A percentile compares a stretch with the other conserved stretches of the same genome.
Conservation (phyloP, 441 rosid species). For the Flueggea neowawraea region DNA sequence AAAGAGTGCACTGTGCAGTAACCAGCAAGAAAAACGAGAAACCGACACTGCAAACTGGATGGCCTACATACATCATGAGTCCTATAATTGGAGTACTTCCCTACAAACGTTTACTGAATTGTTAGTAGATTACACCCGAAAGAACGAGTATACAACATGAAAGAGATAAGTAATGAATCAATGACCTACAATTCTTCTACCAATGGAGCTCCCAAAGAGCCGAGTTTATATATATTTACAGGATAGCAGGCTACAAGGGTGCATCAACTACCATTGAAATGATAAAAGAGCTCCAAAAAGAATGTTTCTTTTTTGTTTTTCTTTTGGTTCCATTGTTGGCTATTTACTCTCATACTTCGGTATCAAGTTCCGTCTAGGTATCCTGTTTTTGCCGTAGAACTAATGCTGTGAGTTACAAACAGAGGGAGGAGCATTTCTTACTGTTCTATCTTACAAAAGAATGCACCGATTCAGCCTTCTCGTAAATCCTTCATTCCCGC, state of each 20-base stretch:
- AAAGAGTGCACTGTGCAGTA: too few species aligned
- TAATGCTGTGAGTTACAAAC: conserved; percentile 5
- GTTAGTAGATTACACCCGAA: conserved; percentile 17
- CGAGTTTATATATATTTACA: conserved; percentile 16
- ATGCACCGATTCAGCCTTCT: conserved; percentile 2
- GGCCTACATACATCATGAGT: too few species aligned
- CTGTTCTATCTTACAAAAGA: conserved; percentile 11
- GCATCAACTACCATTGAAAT: conserved; percentile 11
- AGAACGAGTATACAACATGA: conserved; percentile 19
- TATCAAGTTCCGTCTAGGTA: conserved; percentile 18
- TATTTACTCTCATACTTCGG: conserved; percentile 48
- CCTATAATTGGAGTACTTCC: neutral
- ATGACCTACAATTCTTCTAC: conserved; percentile 37
- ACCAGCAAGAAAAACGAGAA: too few species aligned
- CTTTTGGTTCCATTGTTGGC: conserved; percentile 21
- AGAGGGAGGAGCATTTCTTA: conserved; percentile 16
- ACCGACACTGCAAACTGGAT: too few species aligned
- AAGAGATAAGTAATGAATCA: conserved; percentile 36
- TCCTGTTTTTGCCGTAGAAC: conserved; percentile 15
- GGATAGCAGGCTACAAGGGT: conserved; percentile 19
- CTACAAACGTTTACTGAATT: conserved; percentile 18
- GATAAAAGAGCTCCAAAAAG: conserved; percentile 39
- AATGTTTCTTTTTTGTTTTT: conserved; percentile 11
- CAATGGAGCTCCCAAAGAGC: conserved; percentile 30
- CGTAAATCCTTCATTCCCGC: neutral